Conservation (phyloP, 2,329 filamentous ascomycete genomes). For the Nannizziopsis arthrosporioides region DNA sequence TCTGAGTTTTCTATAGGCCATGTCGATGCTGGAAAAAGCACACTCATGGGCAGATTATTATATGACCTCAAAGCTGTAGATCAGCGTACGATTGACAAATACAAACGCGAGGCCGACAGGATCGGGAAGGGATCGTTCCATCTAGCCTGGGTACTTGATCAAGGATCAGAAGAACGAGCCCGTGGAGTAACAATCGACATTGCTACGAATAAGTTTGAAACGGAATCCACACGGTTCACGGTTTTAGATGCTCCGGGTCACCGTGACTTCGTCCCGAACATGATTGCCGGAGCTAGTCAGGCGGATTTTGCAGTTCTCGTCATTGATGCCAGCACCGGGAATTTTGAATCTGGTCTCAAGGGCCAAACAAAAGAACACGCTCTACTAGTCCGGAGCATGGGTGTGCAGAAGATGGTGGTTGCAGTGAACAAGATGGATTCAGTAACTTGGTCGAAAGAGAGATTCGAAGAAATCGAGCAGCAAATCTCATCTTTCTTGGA, state of each 20-base stretch:
- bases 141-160: conserved; percentile 91
- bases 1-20: conserved; percentile 49
- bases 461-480: conserved; percentile 74
- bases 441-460: conserved; percentile 66
- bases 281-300: conserved; percentile 94
- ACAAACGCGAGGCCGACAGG: conserved; percentile 75
- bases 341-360: conserved; percentile 84
- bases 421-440: conserved; percentile 93
- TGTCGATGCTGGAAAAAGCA: conserved; percentile 95
- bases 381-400: conserved; percentile 76
- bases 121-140: conserved; percentile 94
- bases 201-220: conserved; percentile 88
- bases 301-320: conserved; percentile 93
- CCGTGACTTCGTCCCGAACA: conserved; percentile 92
- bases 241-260: conserved; percentile 94
- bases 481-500: conserved; percentile 75
- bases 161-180: conserved; percentile 75
- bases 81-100: conserved; percentile 76
- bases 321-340: conserved; percentile 78
- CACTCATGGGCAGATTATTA: conserved; percentile 87
- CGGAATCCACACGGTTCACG: conserved; percentile 73
- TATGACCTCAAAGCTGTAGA: conserved; percentile 82
- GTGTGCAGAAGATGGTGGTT: conserved; percentile 75
- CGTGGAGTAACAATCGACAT: conserved; percentile 95
- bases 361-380: conserved; percentile 94